Base-by-base conservation (phyloP, 495 filamentous ascomycete species). In the Evernia prunastri region DNA sequence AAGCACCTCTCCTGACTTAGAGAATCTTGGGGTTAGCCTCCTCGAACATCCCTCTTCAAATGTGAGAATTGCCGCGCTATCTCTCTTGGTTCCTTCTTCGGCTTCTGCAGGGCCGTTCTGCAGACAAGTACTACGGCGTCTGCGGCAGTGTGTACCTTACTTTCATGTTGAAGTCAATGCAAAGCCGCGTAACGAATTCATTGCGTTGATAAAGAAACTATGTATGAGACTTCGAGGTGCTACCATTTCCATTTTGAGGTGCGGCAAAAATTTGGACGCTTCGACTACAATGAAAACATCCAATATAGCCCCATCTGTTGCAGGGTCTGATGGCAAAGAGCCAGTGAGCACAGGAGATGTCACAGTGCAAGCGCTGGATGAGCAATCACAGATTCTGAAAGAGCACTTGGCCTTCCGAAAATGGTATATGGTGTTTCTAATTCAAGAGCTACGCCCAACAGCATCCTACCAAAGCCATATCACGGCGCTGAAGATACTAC, bases 401-500 rank as follows among this genome's bases (percentile, higher is more conserved):
- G 37, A 79, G 33, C 86, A 88, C 35, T 75, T 79, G 31, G 69
- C 68, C 0, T 96, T 93, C 69, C 57, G 94, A 18, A 65, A 67
- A 8, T 89, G 86, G 81, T 96, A 92, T 71, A 56, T 88, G 7
- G 60, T 75, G 0, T 92, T 94, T 65, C 71, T 98, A n/a, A 76
- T 80, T 45, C 72, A 74, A 17, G 90, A 96, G 68, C 75, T 98
- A 33, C 75, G 83, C 40, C 84, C 91, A 1, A 89, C 86, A 0
- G 81, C 88, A 20, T 89, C 90, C 23, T 97, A 97, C 67, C 90
- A 93, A 67, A 85, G 90, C 15, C 92, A 93, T 66, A 88, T 91
- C n/a, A 88, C 84, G 1, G 85, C 90, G 1, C 69, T 96, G 42
- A 91, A 86, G 60, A 82, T 87, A 0, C 71, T 94, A 43, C 71